Percentiles rank a stretch among this genome's conserved stretches.
These are phyloP conservation scores for Hypoxylon sp. DNA, from an alignment of 2,329 filamentous ascomycete species.

Conservation along the genomic window DNA sequence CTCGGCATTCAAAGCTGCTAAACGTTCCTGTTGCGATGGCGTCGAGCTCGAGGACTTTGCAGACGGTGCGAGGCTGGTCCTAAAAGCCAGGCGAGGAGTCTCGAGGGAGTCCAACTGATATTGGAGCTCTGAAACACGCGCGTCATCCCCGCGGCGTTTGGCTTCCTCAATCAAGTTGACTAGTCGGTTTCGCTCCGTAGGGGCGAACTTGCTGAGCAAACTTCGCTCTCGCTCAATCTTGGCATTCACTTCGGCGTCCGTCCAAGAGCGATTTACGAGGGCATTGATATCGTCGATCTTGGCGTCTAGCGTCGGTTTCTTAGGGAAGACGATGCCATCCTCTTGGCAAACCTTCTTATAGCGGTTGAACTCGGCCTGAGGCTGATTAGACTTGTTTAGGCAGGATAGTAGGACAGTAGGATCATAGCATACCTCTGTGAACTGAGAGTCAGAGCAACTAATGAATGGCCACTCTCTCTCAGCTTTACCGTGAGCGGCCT, in stretches of 20 bases:
- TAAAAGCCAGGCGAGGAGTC: constrained; percentile 79
- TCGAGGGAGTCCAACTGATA: constrained; percentile 73
- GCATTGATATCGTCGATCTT: constrained; percentile 87
- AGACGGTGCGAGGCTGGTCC: constrained; percentile 69
- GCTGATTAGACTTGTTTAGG: constrained; percentile 45
- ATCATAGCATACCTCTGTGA: constrained; percentile 77
- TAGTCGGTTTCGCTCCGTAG: constrained; percentile 76
- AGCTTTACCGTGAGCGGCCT: constrained; percentile 84
- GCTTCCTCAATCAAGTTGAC: constrained; percentile 76
- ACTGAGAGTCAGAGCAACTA: constrained; percentile 84
- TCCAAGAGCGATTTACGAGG: constrained; percentile 84
- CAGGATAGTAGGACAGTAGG: not conserved
- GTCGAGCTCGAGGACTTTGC: constrained; percentile 66
- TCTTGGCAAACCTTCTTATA: constrained; percentile 81
- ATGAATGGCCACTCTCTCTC: constrained; percentile 91
- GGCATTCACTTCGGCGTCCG: constrained; percentile 82
- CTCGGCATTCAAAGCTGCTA: constrained; percentile 84
- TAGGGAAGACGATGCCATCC: constrained; percentile 80
- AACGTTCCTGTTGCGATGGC: constrained; percentile 80
- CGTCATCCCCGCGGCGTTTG: constrained; percentile 72
- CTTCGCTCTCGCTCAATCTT: constrained; percentile 80
- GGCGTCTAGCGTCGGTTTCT: constrained; percentile 73
- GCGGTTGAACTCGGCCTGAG: constrained; percentile 80
- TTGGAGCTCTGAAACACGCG: constrained; percentile 66
- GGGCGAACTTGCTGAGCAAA: constrained; percentile 74